A percentile compares a stretch with the other conserved stretches of the same genome.
Evolutionary conservation across 768 basidiomycete species (phyloP).

Genomic region (Suillus weaverae): DNA sequence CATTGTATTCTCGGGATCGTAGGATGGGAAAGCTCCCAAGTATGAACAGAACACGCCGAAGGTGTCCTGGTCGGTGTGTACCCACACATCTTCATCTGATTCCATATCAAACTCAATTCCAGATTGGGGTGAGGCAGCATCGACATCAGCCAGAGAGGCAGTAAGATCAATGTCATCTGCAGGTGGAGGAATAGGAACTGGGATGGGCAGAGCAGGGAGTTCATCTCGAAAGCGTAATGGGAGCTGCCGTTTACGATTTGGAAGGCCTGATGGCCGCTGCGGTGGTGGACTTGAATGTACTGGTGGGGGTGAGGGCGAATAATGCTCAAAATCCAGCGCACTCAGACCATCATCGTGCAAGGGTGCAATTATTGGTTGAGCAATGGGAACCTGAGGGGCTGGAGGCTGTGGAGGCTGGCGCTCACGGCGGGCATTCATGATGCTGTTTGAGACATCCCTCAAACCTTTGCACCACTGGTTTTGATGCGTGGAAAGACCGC

Average conservation of each 20-base stretch:
- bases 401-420: not conserved
- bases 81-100: slow-evolving; percentile 17
- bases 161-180: not conserved
- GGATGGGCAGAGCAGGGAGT: not conserved
- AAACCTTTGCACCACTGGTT: not conserved
- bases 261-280: slow-evolving; percentile 3
- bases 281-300: not conserved
- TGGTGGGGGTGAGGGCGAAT: not conserved
- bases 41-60: slow-evolving; percentile 2
- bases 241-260: not conserved
- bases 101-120: not conserved
- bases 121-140: slow-evolving; percentile 7
- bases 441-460: not conserved
- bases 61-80: slow-evolving; percentile 21
- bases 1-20: not conserved
- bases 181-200: slow-evolving; percentile 11
- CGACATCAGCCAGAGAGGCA: slow-evolving; percentile 1
- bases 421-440: not conserved
- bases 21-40: not conserved
- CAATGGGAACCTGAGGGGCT: not conserved
- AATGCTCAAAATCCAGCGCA: not conserved
- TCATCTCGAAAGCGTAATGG: slow-evolving; percentile 2
- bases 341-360: not conserved
- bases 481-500: not conserved
- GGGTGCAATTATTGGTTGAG: not conserved